Percentiles rank a stretch among this genome's conserved stretches.
phyloP scores from a whole-genome alignment of 164 flowering plant genomes.

The Liquidambar formosana region DNA sequence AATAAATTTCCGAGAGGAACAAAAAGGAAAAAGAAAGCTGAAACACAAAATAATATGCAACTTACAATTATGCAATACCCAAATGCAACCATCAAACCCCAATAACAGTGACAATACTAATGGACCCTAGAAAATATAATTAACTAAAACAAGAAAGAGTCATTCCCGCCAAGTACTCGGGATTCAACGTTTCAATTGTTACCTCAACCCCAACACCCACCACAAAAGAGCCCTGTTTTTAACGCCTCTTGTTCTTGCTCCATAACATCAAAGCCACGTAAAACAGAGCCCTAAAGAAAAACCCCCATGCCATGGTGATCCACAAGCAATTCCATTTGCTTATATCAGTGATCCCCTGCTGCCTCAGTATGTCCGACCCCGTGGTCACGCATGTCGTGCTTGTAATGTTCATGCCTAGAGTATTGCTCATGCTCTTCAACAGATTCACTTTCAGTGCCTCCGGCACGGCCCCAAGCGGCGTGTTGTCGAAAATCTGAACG shows the following conservation, averaged over 20 bases:
- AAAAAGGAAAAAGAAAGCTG: too few relatives aligned
- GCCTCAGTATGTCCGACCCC: constrained; percentile 52
- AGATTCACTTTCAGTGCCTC: constrained; percentile 45
- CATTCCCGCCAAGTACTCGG: too few relatives aligned
- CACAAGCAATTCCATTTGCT: constrained; percentile 79
- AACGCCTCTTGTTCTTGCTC: constrained; percentile 77
- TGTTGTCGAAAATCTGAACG: constrained; percentile 76
- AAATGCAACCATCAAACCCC: too few relatives aligned
- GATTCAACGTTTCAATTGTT: too few relatives aligned
- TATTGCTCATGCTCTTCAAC: constrained; percentile 47
- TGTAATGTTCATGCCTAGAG: constrained; percentile 52
- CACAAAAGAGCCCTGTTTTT: too few relatives aligned
- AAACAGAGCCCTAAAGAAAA: constrained; percentile 70
- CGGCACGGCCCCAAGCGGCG: constrained; percentile 62
- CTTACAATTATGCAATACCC: too few relatives aligned
- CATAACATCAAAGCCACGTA: constrained; percentile 67
- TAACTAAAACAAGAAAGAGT: too few relatives aligned
- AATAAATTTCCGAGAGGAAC: too few relatives aligned
- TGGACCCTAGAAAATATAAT: too few relatives aligned
- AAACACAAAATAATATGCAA: too few relatives aligned
- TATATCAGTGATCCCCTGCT: constrained; percentile 63
- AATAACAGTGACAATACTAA: too few relatives aligned
- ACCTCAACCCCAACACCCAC: too few relatives aligned
- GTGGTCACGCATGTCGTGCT: constrained; percentile 57
- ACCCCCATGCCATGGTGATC: constrained; percentile 73